These are phyloP conservation scores for Erigeron philadelphicus DNA, from an alignment of 140 eudicot genomes.

Conservation along the genomic window DNA sequence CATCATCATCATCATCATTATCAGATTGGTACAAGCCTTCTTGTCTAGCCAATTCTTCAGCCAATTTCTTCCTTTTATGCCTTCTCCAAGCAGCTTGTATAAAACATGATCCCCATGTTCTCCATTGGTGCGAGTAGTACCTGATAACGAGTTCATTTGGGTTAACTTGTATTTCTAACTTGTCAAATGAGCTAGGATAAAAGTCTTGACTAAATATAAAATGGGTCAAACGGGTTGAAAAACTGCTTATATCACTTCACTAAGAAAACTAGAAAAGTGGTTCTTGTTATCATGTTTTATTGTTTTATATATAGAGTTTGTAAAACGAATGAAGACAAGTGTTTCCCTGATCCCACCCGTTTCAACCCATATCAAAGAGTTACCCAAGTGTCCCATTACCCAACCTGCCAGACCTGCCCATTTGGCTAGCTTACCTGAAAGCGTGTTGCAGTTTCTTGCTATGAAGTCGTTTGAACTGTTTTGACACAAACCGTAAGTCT, in stretches of 20 bases:
- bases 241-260: background rate
- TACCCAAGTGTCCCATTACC: background rate
- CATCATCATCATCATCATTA: background rate
- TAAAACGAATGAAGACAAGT: background rate
- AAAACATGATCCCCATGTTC: conserved; percentile 85
- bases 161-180: conserved; percentile 2
- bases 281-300: background rate
- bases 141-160: conserved; percentile 22
- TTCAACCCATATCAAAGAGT: background rate
- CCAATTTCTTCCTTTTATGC: conserved; percentile 45
- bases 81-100: conserved; percentile 86
- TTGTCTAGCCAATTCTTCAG: conserved; percentile 50
- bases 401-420: background rate
- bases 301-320: background rate
- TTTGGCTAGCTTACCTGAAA: conserved; percentile 30
- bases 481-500: conserved; percentile 65
- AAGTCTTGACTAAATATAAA: background rate
- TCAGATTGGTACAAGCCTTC: conserved; percentile 39
- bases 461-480: conserved; percentile 71
- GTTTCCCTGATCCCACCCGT: background rate
- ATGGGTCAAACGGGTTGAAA: background rate
- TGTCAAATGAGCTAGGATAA: background rate
- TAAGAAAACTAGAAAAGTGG: background rate
- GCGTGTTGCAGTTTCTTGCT: conserved; percentile 85
- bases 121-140: conserved; percentile 91